Evolutionary conservation across 2,329 filamentous ascomycete genomes (phyloP), one percentile per base, ranked within the genome.

Genomic region (Talaromyces albobiverticillius): DNA sequence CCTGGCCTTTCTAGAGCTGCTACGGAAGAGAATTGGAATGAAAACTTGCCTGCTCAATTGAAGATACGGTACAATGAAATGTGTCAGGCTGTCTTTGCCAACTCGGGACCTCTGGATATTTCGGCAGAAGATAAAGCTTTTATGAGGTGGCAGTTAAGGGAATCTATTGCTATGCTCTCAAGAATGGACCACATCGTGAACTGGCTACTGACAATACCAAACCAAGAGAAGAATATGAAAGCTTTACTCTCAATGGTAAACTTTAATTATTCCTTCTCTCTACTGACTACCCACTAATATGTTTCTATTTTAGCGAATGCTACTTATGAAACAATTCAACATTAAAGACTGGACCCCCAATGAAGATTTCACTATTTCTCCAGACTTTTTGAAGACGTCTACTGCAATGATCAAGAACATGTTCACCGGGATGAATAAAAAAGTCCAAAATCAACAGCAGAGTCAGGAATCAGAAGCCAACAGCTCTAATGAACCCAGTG

Each of bases 291-390:
- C 51, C 9, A 46, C 32, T 42, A n/a, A 41, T 22, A 29, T 16
- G 4, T 36, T 13, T 10, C 3, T 3, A 38, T 54, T 42, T 25
- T 58, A 76, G 69, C 73, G 75, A 29, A 64, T 75, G 36, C 68
- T 74, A 59, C 64, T 79, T 46, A 71, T 77, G 67, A 69, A 71
- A 41, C 76, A 79, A 57, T 77, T 74, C 60, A 75, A 73, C 53
- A 64, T 66, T 3, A 63, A 63, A 16, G 74, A 76, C 32, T 75
- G 73, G 67, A 64, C 65, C 4, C 64, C 74, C 22, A 71, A 71
- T 43, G 76, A 79, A 16, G 63, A 76, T 32, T 71, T 78, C 55
- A 78, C 73, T 4, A 69, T 79, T 23, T 59, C 67, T 4, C 66
- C 69, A 2, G 70, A 76, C 5, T 70, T 71, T 31, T 58, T 77